A percentile compares a stretch with the other conserved stretches of the same genome.
These are phyloP conservation scores for Chytriomyces confervae DNA, from an alignment of 192 early-diverging fungal species.

Conservation along the genomic window DNA sequence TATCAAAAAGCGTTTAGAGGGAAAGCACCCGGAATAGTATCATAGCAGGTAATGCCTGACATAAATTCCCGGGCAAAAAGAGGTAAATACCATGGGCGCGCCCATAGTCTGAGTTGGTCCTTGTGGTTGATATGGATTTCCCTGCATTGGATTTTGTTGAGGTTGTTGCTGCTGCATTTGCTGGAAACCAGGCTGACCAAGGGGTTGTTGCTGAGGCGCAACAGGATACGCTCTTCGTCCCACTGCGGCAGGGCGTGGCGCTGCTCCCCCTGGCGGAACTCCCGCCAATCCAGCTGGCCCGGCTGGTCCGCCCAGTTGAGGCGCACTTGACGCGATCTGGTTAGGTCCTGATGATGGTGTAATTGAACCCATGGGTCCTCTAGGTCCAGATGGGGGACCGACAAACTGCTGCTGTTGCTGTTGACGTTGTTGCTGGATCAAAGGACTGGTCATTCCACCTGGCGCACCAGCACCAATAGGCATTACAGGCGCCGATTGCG, in stretches of 20 bases:
- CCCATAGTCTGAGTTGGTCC: neutral
- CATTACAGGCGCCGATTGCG: neutral
- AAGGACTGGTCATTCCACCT: no score
- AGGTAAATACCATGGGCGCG: neutral
- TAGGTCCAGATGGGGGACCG: neutral
- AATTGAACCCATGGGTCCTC: no score
- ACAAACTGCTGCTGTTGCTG: neutral
- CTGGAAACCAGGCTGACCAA: slow-evolving; percentile 43
- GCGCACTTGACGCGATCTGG: neutral
- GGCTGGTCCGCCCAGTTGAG: neutral
- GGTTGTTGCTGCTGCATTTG: slow-evolving; percentile 23
- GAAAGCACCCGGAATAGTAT: neutral
- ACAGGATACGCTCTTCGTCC: slow-evolving; percentile 21
- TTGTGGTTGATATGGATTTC: neutral
- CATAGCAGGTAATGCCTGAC: neutral
- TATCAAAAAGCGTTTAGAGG: neutral
- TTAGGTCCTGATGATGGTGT: neutral
- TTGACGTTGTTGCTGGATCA: slow-evolving; percentile 1
- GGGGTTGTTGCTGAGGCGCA: slow-evolving; percentile 9
- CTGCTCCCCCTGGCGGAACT: neutral
- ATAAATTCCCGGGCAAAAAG: neutral
- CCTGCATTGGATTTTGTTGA: neutral
- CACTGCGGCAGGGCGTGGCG: neutral
- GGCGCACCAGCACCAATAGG: no score
- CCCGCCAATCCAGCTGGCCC: neutral